phyloP scores from a whole-genome alignment of 257 asterid species.

The Forsythia suspensa region DNA sequence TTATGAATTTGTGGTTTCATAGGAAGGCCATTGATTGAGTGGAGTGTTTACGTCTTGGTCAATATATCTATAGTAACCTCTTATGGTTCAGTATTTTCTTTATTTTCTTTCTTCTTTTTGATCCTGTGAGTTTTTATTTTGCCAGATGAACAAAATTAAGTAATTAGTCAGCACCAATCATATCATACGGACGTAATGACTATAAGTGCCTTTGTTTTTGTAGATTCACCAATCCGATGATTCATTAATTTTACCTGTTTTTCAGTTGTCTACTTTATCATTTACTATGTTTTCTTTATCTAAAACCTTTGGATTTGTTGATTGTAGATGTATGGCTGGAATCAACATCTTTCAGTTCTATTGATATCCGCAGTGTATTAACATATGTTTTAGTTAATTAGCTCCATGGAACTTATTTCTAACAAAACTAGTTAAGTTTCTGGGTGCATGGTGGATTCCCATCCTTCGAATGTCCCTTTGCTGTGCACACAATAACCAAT shows the following conservation, averaged over 20 bases:
- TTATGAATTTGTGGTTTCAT: not conserved
- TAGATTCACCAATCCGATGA: not conserved
- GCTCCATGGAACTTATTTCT: not conserved
- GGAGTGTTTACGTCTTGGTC: not conserved
- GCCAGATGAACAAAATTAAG: not conserved
- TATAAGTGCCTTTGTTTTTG: not conserved
- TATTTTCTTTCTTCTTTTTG: not conserved
- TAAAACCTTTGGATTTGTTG: not conserved
- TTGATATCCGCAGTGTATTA: not conserved
- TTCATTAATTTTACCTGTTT: not conserved
- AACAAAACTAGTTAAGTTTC: not conserved
- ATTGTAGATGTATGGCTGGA: not conserved
- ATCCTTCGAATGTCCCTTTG: not conserved
- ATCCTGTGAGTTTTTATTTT: conserved; percentile 7
- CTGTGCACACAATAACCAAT: not conserved
- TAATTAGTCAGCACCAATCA: not conserved
- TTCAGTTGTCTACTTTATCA: not conserved
- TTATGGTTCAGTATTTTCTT: not conserved
- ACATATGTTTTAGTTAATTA: not conserved
- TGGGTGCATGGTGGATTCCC: not conserved
- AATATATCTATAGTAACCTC: conserved; percentile 7
- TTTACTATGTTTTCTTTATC: not conserved
- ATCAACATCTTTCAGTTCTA: not conserved
- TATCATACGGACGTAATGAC: not conserved
- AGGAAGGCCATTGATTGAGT: conserved; percentile 4